phyloP scores from a whole-genome alignment of 73 alveolate species.

The Symbiodinium natans region DNA sequence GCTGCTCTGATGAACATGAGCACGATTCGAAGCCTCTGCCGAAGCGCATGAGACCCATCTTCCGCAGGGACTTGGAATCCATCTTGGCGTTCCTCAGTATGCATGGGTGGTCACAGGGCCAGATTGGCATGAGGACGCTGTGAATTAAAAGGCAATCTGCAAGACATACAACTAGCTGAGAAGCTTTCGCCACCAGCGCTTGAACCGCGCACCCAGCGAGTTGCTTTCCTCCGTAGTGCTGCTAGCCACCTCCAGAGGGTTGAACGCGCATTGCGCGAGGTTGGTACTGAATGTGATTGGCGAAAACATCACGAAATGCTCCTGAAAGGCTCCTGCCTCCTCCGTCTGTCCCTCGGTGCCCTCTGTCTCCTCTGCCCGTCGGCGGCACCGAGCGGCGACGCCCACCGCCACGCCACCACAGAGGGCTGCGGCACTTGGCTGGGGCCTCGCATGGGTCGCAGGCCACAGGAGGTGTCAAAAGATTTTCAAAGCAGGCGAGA shows the following conservation, averaged over 20 bases:
- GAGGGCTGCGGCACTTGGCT: not conserved
- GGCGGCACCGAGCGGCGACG: not conserved
- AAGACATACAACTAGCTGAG: not conserved
- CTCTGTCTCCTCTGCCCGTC: not conserved
- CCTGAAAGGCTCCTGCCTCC: no score
- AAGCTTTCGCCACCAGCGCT: slow-evolving; percentile 76
- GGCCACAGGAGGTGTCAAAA: no score
- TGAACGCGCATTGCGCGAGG: no score
- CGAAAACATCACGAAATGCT: no score
- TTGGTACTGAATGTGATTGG: no score
- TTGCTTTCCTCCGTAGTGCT: not conserved
- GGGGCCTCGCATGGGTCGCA: not conserved
- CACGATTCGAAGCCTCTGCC: not conserved
- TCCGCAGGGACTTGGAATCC: slow-evolving; percentile 74
- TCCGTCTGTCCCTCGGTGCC: no score
- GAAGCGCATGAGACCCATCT: slow-evolving; percentile 77
- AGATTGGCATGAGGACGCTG: not conserved
- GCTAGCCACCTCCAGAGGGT: not conserved
- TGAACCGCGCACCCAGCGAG: slow-evolving; percentile 41
- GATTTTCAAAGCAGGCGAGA: no score
- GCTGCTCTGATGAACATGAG: not conserved
- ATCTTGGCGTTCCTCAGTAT: slow-evolving; percentile 51
- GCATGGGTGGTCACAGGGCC: not conserved
- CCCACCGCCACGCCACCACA: not conserved
- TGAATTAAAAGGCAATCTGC: no score